Conservation (phyloP, 139 green algal genomes). For the Trebouxia sp. region DNA sequence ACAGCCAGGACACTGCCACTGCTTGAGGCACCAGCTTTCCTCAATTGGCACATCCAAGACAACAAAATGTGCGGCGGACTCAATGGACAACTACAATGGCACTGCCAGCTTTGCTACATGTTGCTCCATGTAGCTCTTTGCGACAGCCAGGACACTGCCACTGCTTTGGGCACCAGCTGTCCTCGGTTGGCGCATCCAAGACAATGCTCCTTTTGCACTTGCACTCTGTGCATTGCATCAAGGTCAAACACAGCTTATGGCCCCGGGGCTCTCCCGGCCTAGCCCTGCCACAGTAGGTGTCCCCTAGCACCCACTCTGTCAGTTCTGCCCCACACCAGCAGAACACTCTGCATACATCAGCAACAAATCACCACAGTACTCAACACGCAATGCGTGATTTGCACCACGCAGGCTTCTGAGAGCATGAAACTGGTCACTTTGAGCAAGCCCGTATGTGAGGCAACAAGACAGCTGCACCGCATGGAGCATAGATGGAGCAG, state of each 20-base stretch:
- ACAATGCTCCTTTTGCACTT: slow-evolving; percentile 1
- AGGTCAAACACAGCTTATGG: slow-evolving; percentile 19
- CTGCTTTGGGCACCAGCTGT: slow-evolving; percentile 8
- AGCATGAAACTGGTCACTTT: too few relatives aligned
- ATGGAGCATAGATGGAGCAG: too few relatives aligned
- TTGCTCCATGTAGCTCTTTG: slow-evolving; percentile 24
- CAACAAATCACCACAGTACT: not conserved
- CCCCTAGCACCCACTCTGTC: not conserved
- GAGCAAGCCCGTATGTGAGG: too few relatives aligned
- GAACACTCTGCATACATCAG: not conserved
- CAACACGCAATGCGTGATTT: not conserved
- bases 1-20: slow-evolving; percentile 11
- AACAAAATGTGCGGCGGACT: too few relatives aligned
- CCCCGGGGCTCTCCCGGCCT: not conserved
- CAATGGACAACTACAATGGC: slow-evolving; percentile 14
- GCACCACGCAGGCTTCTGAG: too few relatives aligned
- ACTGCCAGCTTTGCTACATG: slow-evolving; percentile 24
- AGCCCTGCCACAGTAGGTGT: slow-evolving; percentile 20
- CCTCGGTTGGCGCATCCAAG: not conserved
- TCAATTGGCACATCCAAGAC: not conserved
- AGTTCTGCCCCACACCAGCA: slow-evolving; percentile 25
- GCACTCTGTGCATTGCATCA: slow-evolving; percentile 22
- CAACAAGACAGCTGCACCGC: too few relatives aligned
- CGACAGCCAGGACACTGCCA: slow-evolving; percentile 1
- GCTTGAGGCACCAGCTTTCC: not conserved